Base-by-base conservation (phyloP, 192 early-diverging fungal genomes). In the Backusella westeae region DNA sequence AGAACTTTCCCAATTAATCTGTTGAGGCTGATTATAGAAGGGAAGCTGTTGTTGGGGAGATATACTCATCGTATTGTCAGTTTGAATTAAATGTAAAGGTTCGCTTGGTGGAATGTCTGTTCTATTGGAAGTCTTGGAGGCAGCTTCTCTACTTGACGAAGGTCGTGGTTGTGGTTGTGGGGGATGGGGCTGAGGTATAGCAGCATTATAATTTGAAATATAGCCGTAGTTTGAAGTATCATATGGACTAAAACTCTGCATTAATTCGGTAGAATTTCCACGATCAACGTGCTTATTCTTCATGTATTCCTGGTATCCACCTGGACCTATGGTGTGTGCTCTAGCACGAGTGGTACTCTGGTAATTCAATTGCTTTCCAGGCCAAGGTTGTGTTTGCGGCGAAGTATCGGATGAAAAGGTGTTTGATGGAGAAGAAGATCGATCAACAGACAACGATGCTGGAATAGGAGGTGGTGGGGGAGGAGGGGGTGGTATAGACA, bases 351-450 rank as follows among this genome's bases (percentile, higher is more conserved):
- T 63, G 26, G 26, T 29, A 29, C 10, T 23, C 12, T 63, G 56
- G 26, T 63, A 63, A 12, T 9, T 63, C 56, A 14, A 63, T 63
- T 63, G 56, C 23, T 63, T 63, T 63, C 56, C 26, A 34, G 26
- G 1, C 17, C 21, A 42, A 52, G 14, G 49, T 35, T 73, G 29
- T n/a, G 79, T 65, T 15, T 78, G 81, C 26, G 81, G 73, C 4
- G 77, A 79, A 1, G 78, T 76, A 59, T 85, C 80, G 69, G 86
- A 91, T 56, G 38, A 26, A 10, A 52, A 34, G 15, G 71, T 56
- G 39, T 46, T 72, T 17, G 69, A 12, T 10, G 38, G 56, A 67
- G 71, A 49, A 34, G 32, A 38, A 21, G 34, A 0, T 68, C 34
- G 67, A 68, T 36, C 34, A 38, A 21, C 32, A 68, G 32, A 38